Evolutionary conservation across 441 rosid genomes (phyloP), one percentile per base, ranked within the genome.

Genomic region (Arabidopsis lyrata): DNA sequence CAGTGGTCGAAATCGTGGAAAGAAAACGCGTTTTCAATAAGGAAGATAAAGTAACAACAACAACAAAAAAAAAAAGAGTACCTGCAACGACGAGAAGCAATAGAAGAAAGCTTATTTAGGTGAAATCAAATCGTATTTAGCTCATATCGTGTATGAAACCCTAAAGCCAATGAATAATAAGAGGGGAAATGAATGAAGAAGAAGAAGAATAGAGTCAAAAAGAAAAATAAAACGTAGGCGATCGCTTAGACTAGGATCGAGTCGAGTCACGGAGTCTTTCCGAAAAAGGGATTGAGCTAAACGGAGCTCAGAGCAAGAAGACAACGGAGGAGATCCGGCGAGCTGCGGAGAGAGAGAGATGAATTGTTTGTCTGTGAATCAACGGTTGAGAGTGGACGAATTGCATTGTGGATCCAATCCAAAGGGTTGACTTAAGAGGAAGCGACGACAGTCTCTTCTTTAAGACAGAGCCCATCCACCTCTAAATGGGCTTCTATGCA

Each of bases 31-130:
- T 63, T 69, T 64, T 42, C 18, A 77, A 24, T 42, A 67, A 20
- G 27, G 27, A 24, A 44, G 22, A 53, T 20, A 34, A 56, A 60
- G 70, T 57, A 62, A 49, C 65, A 24, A 24, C 27, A 24, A 24
- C 27, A 1, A 18, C 52, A 68, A 39, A 31, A 36, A 12, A 12
- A 50, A 57, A 70, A 59, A 36, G 7, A 49, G 35, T 82, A 93
- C 97, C 98, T 89, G 70, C 86, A 81, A 78, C 55, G 79, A 81
- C 85, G 88, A 80, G 83, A 78, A 82, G 80, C 88, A 87, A 32
- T 0, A 52, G 89, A 83, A 63, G 84, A 76, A 62, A 78, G 24
- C 49, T 52, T 29, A 29, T 24, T 56, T 34, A 38, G 78, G 57
- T 8, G 45, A 55, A 68, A 55, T 65, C 44, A 42, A 69, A 58